Base-by-base conservation (phyloP, 208 protist species). In the Porcisia hertigi region DNA sequence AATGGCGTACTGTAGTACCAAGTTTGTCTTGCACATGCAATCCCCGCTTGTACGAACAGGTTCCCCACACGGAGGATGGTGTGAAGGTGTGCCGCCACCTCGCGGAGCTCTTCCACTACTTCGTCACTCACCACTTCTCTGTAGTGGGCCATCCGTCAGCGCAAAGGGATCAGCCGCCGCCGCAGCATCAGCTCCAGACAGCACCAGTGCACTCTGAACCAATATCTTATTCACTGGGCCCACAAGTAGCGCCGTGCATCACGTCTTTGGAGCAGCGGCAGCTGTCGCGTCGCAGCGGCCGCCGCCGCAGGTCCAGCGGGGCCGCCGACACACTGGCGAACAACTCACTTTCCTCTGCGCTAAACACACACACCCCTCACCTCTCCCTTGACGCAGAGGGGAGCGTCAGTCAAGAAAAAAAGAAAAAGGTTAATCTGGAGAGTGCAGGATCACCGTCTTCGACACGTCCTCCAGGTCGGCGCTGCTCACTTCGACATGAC, bases 21-120 rank as follows among this genome's bases (percentile, higher is more conserved):
- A 59, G 49, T 0, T 71, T 92, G 25, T 84, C 81, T 23, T 96
- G 92, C 79, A 93, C 78, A 20, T 96, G 92, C 63, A 88, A 71
- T 12, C 89, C 92, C 11, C 80, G 89, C 34, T 18, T 73, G 1
- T 81, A 87, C 70, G 92, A 96, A 69, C 65, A 71, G 55, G 77
- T 89, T 39, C 71, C 80, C n/a, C 39, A 53, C 71, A 89, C 88
- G 5, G 66, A 74, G 16, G 82, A 88, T 25, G 88, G 88, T 1
- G 62, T 62, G 64, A 93, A 88, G 75, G 83, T 84, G 66, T 96
- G 92, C 71, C 89, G 92, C 47, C 92, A 96, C 66, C 30, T 93
- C 2, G 89, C 89, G n/a, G 75, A 96, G 80, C 74, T 94, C 34
- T 75, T 90, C 49, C 89, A 89, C 78, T 92, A 83, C 81, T 92